Conservation (phyloP, 345 rosid genomes). For the Brassica rapa region DNA sequence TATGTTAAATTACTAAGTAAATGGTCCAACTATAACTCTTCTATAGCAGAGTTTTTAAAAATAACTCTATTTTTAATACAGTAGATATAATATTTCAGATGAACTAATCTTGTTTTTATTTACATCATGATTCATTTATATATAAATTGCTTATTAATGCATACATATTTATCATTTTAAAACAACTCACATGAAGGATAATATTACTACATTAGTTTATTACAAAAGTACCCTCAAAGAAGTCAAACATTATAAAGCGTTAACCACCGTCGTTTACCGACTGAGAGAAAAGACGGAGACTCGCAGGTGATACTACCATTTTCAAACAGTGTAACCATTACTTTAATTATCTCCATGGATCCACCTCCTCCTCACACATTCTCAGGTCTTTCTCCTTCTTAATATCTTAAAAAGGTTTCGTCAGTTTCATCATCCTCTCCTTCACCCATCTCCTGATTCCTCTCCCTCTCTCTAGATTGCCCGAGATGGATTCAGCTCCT, state of each 20-base stretch:
- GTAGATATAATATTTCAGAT: too few species aligned
- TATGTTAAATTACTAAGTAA: too few species aligned
- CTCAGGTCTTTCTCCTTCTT: slow-evolving; percentile 21
- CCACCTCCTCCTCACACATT: not conserved
- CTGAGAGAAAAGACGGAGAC: not conserved
- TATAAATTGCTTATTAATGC: too few species aligned
- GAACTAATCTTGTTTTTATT: too few species aligned
- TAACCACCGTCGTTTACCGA: not conserved
- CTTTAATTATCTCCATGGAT: slow-evolving; percentile 18
- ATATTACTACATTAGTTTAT: too few species aligned
- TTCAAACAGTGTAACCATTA: slow-evolving; percentile 1
- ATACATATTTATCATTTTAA: too few species aligned
- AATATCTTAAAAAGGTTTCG: slow-evolving; percentile 7
- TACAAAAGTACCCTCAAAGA: not conserved
- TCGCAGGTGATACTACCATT: slow-evolving; percentile 10
- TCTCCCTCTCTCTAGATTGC: slow-evolving; percentile 29
- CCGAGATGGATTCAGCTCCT: slow-evolving; percentile 42
- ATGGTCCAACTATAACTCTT: too few species aligned
- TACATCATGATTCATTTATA: too few species aligned
- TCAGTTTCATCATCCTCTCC: not conserved
- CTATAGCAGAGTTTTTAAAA: too few species aligned
- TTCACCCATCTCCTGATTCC: not conserved
- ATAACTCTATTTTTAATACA: too few species aligned
- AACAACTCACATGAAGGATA: too few species aligned
- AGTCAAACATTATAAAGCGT: not conserved